A percentile compares a stretch with the other conserved stretches of the same genome.
These are phyloP conservation scores for Tetracladium marchalianum DNA, from an alignment of 495 filamentous ascomycete genomes.

Conservation along the genomic window DNA sequence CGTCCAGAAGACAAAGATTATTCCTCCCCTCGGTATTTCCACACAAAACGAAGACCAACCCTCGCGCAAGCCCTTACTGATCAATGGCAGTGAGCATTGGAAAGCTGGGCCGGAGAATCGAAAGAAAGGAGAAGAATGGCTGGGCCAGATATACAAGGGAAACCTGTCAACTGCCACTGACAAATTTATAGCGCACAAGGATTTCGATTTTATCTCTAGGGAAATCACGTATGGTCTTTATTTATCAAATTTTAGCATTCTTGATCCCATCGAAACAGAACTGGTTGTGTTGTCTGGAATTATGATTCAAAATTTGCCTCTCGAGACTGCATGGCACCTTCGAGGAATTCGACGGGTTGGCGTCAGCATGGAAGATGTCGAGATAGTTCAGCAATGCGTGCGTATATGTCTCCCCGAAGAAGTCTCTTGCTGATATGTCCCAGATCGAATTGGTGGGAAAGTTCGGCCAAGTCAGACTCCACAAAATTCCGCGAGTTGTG, in stretches of 20 bases:
- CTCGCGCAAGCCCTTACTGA: not conserved
- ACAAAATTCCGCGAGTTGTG: conserved; percentile 12
- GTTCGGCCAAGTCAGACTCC: conserved; percentile 6
- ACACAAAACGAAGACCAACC: not conserved
- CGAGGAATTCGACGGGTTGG: conserved; percentile 43
- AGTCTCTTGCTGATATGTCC: not conserved
- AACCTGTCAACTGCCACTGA: conserved; percentile 30
- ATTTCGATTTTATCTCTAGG: conserved; percentile 29
- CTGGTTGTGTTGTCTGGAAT: conserved; percentile 44
- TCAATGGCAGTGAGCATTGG: conserved; percentile 23
- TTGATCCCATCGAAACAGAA: conserved; percentile 45
- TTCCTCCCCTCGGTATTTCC: conserved; percentile 30
- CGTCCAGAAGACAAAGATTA: conserved; percentile 41
- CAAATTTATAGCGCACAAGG: conserved; percentile 38
- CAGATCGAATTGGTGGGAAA: conserved; percentile 17
- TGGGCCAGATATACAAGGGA: conserved; percentile 31
- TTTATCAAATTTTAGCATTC: conserved; percentile 40
- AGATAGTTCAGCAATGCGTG: conserved; percentile 27
- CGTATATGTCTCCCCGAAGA: not conserved
- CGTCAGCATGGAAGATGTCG: conserved; percentile 37
- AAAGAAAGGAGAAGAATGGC: conserved; percentile 33
- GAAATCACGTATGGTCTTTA: conserved; percentile 50
- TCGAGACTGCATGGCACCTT: conserved; percentile 48
- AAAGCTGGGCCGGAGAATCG: conserved; percentile 36
- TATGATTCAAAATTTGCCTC: conserved; percentile 46